Base-by-base conservation (phyloP, 2,329 filamentous ascomycete genomes). In the Monosporascus sp. region DNA sequence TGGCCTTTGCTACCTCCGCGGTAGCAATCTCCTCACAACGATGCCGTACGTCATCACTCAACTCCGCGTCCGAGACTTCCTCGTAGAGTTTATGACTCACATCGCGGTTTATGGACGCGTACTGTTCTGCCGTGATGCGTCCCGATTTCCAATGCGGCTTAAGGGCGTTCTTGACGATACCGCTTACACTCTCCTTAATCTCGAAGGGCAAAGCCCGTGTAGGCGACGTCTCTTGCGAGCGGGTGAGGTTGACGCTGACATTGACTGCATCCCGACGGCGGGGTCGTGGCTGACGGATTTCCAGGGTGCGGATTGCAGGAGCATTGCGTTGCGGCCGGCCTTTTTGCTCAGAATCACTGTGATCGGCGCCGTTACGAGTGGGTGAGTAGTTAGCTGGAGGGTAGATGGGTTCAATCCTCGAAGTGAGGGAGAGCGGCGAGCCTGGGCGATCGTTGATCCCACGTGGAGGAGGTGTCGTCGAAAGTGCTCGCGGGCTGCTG, bases 41-140 rank as follows among this genome's bases (percentile, higher is more conserved):
- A 58, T 81, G 81, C 53, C 85, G 81, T 52, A 83, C 82, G 27
- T 83, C 81, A 22, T 87, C 79, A 63, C 88, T 82, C 31, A 94
- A 77, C 24, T 76, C 71, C 20, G 77, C 72, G 56, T 78, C 74
- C 48, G 76, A 75, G 46, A 82, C 77, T 56, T 84, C 80, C 59
- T 85, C 90, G 71, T 99, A 99, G 54, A 99, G 77, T 73, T 87
- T 89, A 54, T 90, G 87, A 43, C 90, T 97, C 36, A 97, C 86
- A 55, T 88, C 87, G 57, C 91, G 86, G 67, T 97, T 97, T 72
- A 97, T 96, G 53, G 85, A 84, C 3, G 90, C 93, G 69, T 96
- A 99, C 70, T 97, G 88, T 55, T 96, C 89, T 61, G 91, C 89
- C 18, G 86, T 90, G 57, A 97, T 80, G 57, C 87, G 82, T 62